These are phyloP conservation scores for Prillingera fragicola DNA, from an alignment of 1,284 basidiomycete genomes.

Conservation along the genomic window DNA sequence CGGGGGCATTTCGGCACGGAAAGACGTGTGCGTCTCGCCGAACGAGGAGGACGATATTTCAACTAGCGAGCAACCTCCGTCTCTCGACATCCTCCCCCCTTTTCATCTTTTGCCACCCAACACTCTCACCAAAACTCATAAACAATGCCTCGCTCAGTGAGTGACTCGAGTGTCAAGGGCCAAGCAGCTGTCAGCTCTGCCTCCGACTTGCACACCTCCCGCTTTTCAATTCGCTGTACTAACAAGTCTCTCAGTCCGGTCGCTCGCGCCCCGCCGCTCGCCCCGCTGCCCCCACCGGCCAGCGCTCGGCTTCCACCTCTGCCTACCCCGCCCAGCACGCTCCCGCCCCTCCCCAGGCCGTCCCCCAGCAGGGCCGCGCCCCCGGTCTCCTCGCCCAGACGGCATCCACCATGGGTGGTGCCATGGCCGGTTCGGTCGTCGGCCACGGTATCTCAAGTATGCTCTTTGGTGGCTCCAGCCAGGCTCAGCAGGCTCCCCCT, in stretches of 20 bases:
- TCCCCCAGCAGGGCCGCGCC: slow-evolving; percentile 22
- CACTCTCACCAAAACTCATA: background rate
- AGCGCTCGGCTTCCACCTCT: slow-evolving; percentile 34
- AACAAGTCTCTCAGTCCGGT: slow-evolving; percentile 19
- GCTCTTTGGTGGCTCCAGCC: slow-evolving; percentile 52
- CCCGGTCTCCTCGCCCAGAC: slow-evolving; percentile 48
- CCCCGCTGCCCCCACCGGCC: slow-evolving; percentile 22
- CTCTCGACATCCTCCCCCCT: too few relatives aligned
- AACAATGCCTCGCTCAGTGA: slow-evolving; percentile 34
- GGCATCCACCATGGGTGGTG: slow-evolving; percentile 55
- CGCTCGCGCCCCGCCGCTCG: slow-evolving; percentile 41
- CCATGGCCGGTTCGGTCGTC: slow-evolving; percentile 52
- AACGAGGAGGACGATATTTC: too few relatives aligned
- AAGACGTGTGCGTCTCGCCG: too few relatives aligned
- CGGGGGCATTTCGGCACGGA: too few relatives aligned
- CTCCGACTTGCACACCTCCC: background rate
- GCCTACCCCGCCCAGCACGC: slow-evolving; percentile 27
- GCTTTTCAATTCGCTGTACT: slow-evolving; percentile 1
- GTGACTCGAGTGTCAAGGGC: background rate
- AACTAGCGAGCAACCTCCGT: too few relatives aligned
- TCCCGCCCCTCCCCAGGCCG: slow-evolving; percentile 14
- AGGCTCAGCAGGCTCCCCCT: slow-evolving; percentile 38
- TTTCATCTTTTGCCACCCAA: slow-evolving; percentile 13
- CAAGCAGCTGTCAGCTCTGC: background rate
- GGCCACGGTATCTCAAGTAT: slow-evolving; percentile 56